Percentiles rank a stretch among this genome's conserved stretches.
These are phyloP conservation scores for Parsonsia alboflavescens DNA, from an alignment of 257 asterid genomes.

Conservation along the genomic window DNA sequence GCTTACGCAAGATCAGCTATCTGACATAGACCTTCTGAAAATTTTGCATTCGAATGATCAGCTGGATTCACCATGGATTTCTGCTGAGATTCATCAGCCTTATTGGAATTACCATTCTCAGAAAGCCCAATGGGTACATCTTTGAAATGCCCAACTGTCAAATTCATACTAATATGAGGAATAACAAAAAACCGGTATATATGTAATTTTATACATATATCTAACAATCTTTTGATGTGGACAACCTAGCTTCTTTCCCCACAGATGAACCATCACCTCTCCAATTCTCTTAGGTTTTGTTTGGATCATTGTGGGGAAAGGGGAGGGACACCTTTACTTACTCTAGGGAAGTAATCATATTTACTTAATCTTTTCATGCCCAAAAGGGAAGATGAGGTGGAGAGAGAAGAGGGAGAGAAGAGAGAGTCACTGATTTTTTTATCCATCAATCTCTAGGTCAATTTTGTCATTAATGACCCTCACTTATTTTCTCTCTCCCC, in stretches of 20 bases:
- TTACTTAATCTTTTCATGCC: too few species aligned
- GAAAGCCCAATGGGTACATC: conserved; percentile 27
- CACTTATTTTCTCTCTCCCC: not conserved
- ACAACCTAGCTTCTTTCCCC: not conserved
- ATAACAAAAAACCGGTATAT: not conserved
- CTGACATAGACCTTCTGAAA: conserved; percentile 16
- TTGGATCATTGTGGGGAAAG: not conserved
- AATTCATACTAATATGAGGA: not conserved
- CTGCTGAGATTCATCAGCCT: conserved; percentile 32
- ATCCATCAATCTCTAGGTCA: not conserved
- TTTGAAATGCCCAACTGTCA: conserved; percentile 39
- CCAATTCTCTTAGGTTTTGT: not conserved
- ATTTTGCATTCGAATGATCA: conserved; percentile 10
- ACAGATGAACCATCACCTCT: not conserved
- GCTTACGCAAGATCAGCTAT: conserved; percentile 45
- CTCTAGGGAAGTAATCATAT: not conserved
- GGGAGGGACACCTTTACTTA: not conserved
- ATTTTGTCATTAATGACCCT: too few species aligned
- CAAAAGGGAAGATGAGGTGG: not conserved
- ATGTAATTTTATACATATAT: too few species aligned
- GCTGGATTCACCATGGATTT: conserved; percentile 16
- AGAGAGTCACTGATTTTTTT: too few species aligned
- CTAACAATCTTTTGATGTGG: not conserved
- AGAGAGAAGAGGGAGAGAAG: not conserved
- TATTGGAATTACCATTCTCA: conserved; percentile 40